Percentiles rank a stretch among this genome's conserved stretches.
Conservation (phyloP, 371 early-diverging fungal genomes). For the Vairimorpha necatrix region DNA sequence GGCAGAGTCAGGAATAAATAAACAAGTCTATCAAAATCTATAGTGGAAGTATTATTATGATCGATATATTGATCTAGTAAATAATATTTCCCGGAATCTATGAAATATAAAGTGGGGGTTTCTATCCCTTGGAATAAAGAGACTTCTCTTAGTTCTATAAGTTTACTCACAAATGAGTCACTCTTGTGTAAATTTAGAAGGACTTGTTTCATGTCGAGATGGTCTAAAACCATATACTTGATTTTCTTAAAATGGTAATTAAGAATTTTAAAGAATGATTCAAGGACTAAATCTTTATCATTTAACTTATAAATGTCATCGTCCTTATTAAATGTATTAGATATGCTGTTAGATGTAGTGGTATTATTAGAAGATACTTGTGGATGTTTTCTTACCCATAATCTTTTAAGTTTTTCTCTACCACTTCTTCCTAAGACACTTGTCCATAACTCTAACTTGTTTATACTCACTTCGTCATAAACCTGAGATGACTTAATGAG, state of each 20-base stretch:
- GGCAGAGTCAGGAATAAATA: background rate
- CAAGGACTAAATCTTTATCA: background rate
- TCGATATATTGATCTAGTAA: background rate
- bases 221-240: background rate
- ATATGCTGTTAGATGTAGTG: no score
- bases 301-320: conserved; percentile 12
- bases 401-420: background rate
- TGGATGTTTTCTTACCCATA: background rate
- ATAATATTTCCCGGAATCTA: background rate
- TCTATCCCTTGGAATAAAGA: background rate
- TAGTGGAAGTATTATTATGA: background rate
- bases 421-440: background rate
- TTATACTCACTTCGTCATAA: background rate
- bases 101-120: background rate
- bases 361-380: no score
- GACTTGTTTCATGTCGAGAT: conserved; percentile 5
- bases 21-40: background rate
- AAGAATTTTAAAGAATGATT: conserved; percentile 23
- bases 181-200: background rate
- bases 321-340: background rate
- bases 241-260: conserved; percentile 18
- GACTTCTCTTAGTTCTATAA: background rate
- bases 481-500: background rate
- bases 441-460: conserved; percentile 6
- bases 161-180: background rate